Evolutionary conservation across 1,284 basidiomycete genomes (phyloP).

Genomic region (Malassezia arunalokei): DNA sequence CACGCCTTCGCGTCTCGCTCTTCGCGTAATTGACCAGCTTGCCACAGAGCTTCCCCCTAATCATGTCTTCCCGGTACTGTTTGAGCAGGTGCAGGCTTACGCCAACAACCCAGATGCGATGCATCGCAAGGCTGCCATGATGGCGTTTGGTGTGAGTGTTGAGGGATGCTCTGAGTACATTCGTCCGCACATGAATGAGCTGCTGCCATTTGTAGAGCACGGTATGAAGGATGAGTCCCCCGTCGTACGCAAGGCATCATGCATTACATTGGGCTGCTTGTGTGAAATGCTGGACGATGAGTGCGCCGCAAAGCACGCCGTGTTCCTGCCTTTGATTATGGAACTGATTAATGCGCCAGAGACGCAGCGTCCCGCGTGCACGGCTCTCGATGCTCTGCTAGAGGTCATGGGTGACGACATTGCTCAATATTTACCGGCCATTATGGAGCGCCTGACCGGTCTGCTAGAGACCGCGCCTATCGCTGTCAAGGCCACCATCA

Average conservation of each 20-base stretch:
- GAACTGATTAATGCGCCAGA: conserved; percentile 68
- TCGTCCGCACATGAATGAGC: conserved; percentile 76
- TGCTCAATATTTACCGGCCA: conserved; percentile 76
- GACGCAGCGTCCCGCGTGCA: conserved; percentile 85
- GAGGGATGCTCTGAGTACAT: conserved; percentile 98
- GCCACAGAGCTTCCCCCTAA: conserved; percentile 84
- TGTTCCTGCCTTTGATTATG: conserved; percentile 62
- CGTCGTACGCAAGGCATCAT: conserved; percentile 82
- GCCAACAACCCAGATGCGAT: conserved; percentile 48
- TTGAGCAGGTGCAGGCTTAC: conserved; percentile 50
- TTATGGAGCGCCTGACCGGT: conserved; percentile 87
- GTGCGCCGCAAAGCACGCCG: conserved; percentile 68
- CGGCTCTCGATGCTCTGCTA: conserved; percentile 87
- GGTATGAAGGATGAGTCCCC: conserved; percentile 75
- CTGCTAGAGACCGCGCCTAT: conserved; percentile 77
- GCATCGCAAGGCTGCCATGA: conserved; percentile 80
- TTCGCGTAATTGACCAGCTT: conserved; percentile 87
- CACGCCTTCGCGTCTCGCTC: conserved; percentile 78
- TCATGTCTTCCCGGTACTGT: conserved; percentile 91
- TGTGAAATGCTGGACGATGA: conserved; percentile 98
- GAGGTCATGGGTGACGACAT: conserved; percentile 86
- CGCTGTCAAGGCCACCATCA: conserved; percentile 84
- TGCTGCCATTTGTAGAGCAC: conserved; percentile 88
- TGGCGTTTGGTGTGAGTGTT: conserved; percentile 86
- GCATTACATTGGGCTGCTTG: conserved; percentile 84